phyloP scores from a whole-genome alignment of 164 flowering plant genomes.

The Cinnamomum chago region DNA sequence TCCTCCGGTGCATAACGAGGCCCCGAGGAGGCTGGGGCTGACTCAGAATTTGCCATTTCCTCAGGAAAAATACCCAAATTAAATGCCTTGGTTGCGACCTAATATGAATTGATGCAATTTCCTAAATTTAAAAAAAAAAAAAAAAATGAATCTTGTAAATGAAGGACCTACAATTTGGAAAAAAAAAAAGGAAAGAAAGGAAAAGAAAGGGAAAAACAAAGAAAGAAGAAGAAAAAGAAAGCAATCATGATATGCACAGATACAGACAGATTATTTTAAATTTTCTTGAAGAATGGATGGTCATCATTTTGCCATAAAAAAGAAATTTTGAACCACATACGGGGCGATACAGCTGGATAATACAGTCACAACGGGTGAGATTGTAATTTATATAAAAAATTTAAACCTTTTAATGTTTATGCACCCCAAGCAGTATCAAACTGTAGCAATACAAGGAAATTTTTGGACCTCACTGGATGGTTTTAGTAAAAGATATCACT shows the following conservation, averaged over 20 bases:
- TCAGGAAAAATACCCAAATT: neutral
- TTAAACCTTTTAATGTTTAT: no score
- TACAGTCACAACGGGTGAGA: no score
- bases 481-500: no score
- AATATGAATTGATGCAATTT: neutral
- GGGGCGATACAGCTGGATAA: no score
- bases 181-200: neutral
- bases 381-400: no score
- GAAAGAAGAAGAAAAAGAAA: neutral
- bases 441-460: no score
- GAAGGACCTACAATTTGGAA: neutral
- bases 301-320: neutral
- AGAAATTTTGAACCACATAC: no score
- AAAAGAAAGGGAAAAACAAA: neutral
- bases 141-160: no score
- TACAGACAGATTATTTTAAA: neutral
- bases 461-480: no score
- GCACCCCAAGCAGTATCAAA: no score
- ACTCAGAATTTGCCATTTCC: conserved; percentile 55
- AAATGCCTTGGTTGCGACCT: neutral
- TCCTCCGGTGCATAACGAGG: conserved; percentile 88
- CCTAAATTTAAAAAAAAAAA: no score
- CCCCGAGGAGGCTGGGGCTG: conserved; percentile 44
- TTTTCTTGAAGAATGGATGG: neutral
- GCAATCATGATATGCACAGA: neutral